Conservation (phyloP, 2,329 filamentous ascomycete species). For the Coniochaeta sp. region DNA sequence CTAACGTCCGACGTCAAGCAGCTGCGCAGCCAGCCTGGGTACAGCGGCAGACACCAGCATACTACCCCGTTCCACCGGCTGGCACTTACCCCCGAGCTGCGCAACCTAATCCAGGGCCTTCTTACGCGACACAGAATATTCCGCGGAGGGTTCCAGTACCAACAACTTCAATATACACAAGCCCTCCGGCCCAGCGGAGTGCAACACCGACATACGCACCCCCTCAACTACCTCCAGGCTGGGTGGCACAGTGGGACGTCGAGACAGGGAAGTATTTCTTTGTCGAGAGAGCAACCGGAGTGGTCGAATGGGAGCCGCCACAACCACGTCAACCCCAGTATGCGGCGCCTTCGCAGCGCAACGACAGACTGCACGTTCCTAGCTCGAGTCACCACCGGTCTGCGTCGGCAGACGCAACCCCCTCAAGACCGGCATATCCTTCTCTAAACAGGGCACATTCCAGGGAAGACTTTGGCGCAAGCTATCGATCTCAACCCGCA, state of each 20-base stretch:
- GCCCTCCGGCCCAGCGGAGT: background rate
- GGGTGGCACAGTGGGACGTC: background rate
- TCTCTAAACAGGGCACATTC: background rate
- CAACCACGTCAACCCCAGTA: background rate
- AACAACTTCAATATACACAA: background rate
- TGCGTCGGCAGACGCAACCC: background rate
- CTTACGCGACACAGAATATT: background rate
- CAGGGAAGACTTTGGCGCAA: background rate
- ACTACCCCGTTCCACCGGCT: background rate
- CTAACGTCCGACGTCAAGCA: background rate
- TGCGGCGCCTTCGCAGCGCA: background rate
- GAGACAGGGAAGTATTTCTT: conserved; percentile 1
- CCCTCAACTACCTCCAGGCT: background rate
- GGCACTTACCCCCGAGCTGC: background rate
- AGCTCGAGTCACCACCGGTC: background rate
- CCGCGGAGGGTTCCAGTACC: background rate
- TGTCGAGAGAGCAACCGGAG: background rate
- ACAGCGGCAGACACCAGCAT: background rate
- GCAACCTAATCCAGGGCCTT: background rate
- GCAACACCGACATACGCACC: background rate
- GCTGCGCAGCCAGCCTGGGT: background rate
- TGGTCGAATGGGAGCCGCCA: background rate
- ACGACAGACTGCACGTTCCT: background rate
- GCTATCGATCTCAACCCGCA: background rate
- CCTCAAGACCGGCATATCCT: background rate